Conservation (phyloP, 1,139 yeast genomes). For the Magnusiomyces magnusii region DNA sequence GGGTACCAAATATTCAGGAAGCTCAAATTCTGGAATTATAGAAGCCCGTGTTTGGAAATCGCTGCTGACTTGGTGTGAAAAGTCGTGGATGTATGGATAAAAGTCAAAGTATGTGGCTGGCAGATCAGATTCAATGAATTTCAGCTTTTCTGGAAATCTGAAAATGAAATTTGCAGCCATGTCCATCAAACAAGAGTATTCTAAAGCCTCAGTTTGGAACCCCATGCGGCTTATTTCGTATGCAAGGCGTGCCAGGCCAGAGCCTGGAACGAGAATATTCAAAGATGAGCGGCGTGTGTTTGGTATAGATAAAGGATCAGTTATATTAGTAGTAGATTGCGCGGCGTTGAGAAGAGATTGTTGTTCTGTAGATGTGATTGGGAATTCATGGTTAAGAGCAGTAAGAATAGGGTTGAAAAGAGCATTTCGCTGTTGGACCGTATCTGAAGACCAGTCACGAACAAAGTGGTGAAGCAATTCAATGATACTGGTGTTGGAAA, state of each 20-base stretch:
- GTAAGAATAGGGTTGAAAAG: slow-evolving; percentile 43
- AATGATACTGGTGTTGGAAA: slow-evolving; percentile 46
- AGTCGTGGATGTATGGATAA: slow-evolving; percentile 60
- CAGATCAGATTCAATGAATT: neutral
- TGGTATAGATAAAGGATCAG: neutral
- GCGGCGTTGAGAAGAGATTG: neutral
- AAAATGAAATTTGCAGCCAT: slow-evolving; percentile 54
- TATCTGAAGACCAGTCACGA: slow-evolving; percentile 59
- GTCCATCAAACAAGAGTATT: slow-evolving; percentile 66
- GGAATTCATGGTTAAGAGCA: slow-evolving; percentile 32
- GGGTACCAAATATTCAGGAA: slow-evolving; percentile 6
- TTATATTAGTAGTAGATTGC: slow-evolving; percentile 14
- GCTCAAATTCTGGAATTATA: slow-evolving; percentile 25
- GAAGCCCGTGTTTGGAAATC: slow-evolving; percentile 47
- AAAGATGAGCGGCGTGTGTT: slow-evolving; percentile 22
- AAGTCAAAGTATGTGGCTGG: slow-evolving; percentile 25
- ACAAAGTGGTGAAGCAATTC: slow-evolving; percentile 68
- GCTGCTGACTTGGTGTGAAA: slow-evolving; percentile 52
- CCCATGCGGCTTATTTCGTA: slow-evolving; percentile 46
- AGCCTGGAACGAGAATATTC: slow-evolving; percentile 66
- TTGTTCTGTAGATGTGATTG: slow-evolving; percentile 17
- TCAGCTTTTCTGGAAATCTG: slow-evolving; percentile 1
- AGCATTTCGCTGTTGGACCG: slow-evolving; percentile 44
- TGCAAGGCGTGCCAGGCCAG: slow-evolving; percentile 69
- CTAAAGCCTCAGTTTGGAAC: slow-evolving; percentile 57